Evolutionary conservation across 2,329 filamentous ascomycete genomes (phyloP).

Genomic region (Aspergillus aculeatinus): DNA sequence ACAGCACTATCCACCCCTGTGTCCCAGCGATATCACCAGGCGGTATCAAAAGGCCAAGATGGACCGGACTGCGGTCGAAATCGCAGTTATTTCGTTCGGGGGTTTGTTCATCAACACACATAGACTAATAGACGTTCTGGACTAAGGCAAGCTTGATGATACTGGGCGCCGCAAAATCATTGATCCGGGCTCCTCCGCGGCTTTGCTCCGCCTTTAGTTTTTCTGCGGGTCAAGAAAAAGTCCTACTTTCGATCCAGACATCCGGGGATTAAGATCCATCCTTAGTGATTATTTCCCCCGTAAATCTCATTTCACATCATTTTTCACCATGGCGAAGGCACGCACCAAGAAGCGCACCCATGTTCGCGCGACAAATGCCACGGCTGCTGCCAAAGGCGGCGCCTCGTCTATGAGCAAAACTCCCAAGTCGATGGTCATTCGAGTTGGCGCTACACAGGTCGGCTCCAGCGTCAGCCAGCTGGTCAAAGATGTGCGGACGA

Average conservation of each 20-base stretch:
- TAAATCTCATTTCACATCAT: background rate
- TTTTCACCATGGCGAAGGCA: constrained; percentile 67
- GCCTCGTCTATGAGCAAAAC: constrained; percentile 64
- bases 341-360: constrained; percentile 89
- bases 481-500: constrained; percentile 81
- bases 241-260: constrained; percentile 18
- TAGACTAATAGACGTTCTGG: background rate
- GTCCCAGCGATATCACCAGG: constrained; percentile 77
- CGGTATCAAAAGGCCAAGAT: constrained; percentile 64
- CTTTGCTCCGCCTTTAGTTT: constrained; percentile 30
- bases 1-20: constrained; percentile 73
- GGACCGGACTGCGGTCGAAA: no score
- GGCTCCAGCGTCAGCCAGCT: constrained; percentile 88
- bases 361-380: constrained; percentile 62
- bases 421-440: constrained; percentile 98
- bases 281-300: constrained; percentile 1
- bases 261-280: constrained; percentile 9
- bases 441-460: constrained; percentile 90
- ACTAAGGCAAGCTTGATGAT: no score
- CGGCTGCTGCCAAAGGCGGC: constrained; percentile 51
- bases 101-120: no score
- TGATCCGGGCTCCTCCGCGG: constrained; percentile 36
- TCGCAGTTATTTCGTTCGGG: no score
- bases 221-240: constrained; percentile 36
- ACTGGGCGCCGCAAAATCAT: constrained; percentile 36